These are phyloP conservation scores for Trichoderma cornu-damae DNA, from an alignment of 2,329 filamentous ascomycete genomes.

Conservation along the genomic window DNA sequence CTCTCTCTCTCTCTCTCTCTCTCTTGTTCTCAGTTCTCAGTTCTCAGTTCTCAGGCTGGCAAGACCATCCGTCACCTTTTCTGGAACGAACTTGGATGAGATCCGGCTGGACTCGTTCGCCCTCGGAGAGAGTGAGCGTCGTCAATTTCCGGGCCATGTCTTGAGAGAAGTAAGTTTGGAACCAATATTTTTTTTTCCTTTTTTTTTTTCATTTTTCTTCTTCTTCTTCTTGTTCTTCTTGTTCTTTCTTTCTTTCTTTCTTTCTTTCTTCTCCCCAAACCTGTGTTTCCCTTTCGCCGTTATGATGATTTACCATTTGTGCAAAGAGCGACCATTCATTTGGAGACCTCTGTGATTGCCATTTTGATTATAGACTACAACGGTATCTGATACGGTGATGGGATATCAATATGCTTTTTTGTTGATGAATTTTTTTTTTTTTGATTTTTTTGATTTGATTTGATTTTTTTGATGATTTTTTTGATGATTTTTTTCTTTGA, in stretches of 20 bases:
- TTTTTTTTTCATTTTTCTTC: background rate
- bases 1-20: too few relatives aligned
- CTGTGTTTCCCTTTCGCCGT: constrained; percentile 29
- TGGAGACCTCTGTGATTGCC: constrained; percentile 55
- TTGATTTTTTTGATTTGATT: too few relatives aligned
- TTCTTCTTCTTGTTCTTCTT: background rate
- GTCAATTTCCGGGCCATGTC: constrained; percentile 27
- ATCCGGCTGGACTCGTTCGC: constrained; percentile 9
- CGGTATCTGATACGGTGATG: constrained; percentile 74
- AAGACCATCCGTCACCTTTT: constrained; percentile 6
- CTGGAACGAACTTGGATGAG: constrained; percentile 9
- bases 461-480: too few relatives aligned
- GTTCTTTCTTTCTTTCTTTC: background rate
- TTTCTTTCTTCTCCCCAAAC: background rate
- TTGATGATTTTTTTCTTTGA: too few relatives aligned
- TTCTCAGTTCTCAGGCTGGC: constrained; percentile 10
- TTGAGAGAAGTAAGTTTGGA: constrained; percentile 30
- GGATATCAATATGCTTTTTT: background rate
- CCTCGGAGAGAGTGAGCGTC: constrained; percentile 14
- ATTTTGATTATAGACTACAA: constrained; percentile 83
- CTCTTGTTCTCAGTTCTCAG: background rate
- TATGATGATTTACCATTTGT: constrained; percentile 59
- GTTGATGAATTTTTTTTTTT: too few relatives aligned
- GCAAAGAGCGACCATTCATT: constrained; percentile 57
- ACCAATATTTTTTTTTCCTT: background rate